phyloP scores from a whole-genome alignment of 2,329 filamentous ascomycete genomes.

The Aschersonia sp. region DNA sequence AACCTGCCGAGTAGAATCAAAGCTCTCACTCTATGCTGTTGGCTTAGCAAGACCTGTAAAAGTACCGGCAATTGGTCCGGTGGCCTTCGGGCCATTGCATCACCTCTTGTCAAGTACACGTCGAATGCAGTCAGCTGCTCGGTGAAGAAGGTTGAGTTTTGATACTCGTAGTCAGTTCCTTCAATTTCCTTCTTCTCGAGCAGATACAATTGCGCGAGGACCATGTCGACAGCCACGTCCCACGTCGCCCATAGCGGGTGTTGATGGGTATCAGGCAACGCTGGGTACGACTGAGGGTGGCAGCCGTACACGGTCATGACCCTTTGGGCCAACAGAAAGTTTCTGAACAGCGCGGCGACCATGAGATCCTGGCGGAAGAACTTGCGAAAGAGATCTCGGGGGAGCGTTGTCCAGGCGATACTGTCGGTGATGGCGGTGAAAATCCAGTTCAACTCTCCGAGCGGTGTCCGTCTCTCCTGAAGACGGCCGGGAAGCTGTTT shows the following conservation, averaged over 20 bases:
- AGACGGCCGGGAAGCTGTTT: constrained; percentile 82
- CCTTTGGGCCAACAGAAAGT: constrained; percentile 86
- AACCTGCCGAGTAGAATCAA: constrained; percentile 88
- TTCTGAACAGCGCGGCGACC: constrained; percentile 95
- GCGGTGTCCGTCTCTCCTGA: constrained; percentile 81
- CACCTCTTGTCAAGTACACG: constrained; percentile 74
- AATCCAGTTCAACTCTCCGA: constrained; percentile 98
- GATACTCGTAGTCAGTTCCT: constrained; percentile 73
- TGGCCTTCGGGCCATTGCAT: constrained; percentile 68
- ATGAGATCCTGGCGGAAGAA: constrained; percentile 95
- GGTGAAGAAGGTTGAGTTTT: constrained; percentile 90
- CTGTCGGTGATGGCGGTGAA: constrained; percentile 98
- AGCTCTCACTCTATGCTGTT: constrained; percentile 83
- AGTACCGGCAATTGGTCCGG: constrained; percentile 95
- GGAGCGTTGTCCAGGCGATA: constrained; percentile 93
- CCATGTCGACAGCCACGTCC: constrained; percentile 95
- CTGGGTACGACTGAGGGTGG: constrained; percentile 81
- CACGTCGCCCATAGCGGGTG: constrained; percentile 95
- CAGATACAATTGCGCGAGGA: constrained; percentile 75
- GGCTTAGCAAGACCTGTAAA: constrained; percentile 86
- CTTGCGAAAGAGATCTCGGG: constrained; percentile 84
- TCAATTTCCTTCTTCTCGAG: constrained; percentile 66
- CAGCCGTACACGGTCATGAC: constrained; percentile 96
- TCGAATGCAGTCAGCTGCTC: constrained; percentile 97
- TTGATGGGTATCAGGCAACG: constrained; percentile 86